Evolutionary conservation across 495 filamentous ascomycete genomes (phyloP), one percentile per base, ranked within the genome.

Genomic region (Penicillium pulvis): DNA sequence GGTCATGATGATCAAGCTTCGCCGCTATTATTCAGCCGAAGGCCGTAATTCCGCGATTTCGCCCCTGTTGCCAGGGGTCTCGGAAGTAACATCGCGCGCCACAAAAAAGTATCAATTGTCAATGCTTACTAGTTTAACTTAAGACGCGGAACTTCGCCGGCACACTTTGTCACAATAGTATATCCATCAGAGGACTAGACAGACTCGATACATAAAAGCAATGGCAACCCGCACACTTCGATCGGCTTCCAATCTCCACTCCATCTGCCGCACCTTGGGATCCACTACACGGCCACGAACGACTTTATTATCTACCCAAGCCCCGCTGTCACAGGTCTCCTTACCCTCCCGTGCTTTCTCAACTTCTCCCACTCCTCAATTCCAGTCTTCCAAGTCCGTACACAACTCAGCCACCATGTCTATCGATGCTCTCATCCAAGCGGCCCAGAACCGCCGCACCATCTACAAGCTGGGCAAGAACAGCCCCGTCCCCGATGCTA

Each of bases 261-360:
- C 24, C 48, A 48, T 58, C 47, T 53, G 42, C 62, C 58, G 58
- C 20, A 9, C 57, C 16, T 42, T 61, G 0, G 51, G 58, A 57
- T 65, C 58, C 55, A 64, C 54, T 44, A 23, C 33, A 19, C 39
- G 35, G 20, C 20, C 20, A 23, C 43, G 23, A 53, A 6, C 51
- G 16, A 51, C 51, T 45, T 14, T 19, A 41, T 43, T 51, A 55
- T 53, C 42, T 28, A 53, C 49, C 50, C 46, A 41, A 55, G 41
- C 44, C 59, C 55, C 60, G 55, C 47, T 50, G 58, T 23, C 30
- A 55, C 33, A 70, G 73, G 19, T 61, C 58, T 41, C 58, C 62
- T 6, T 56, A 75, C 23, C 69, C 68, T 51, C 69, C 74, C 57
- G 76, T 6, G 84, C 87, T 74, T 87, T 36, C 85, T 88, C 51